Evolutionary conservation across 768 basidiomycete species (phyloP).

Genomic region (Agrocybe chaxingu): DNA sequence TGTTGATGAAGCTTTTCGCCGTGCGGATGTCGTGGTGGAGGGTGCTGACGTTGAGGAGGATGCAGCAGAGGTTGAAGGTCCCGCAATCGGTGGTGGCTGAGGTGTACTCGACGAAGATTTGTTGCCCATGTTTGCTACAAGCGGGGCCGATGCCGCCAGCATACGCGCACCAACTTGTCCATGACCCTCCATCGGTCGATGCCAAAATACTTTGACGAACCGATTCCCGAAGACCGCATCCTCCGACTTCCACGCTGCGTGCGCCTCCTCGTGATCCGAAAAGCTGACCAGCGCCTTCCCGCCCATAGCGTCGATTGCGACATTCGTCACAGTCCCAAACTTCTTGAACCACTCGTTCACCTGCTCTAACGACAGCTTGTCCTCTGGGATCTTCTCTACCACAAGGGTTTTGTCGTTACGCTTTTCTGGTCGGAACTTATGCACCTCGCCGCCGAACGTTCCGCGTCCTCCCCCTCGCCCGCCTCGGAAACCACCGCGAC

Average conservation of each 20-base stretch:
- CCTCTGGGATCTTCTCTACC: constrained; percentile 90
- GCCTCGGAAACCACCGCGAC: constrained; percentile 28
- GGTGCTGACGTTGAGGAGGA: constrained; percentile 10
- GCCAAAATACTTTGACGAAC: constrained; percentile 96
- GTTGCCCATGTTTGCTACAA: constrained; percentile 61
- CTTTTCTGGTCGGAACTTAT: constrained; percentile 64
- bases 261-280: constrained; percentile 76
- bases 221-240: constrained; percentile 94
- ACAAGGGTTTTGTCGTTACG: constrained; percentile 80
- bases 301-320: constrained; percentile 74
- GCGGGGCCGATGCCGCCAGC: constrained; percentile 77
- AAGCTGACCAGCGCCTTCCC: constrained; percentile 89
- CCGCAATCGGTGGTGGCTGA: constrained; percentile 12
- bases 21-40: constrained; percentile 12
- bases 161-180: constrained; percentile 74
- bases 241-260: constrained; percentile 87
- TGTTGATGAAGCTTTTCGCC: constrained; percentile 35
- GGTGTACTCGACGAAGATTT: constrained; percentile 26
- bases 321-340: constrained; percentile 90
- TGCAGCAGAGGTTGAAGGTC: constrained; percentile 12
- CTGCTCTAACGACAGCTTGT: constrained; percentile 70
- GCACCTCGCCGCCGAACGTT: constrained; percentile 64
- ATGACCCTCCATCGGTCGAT: constrained; percentile 88
- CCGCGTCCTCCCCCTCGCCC: constrained; percentile 43
- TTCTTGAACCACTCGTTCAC: constrained; percentile 89